phyloP scores from a whole-genome alignment of 2,329 filamentous ascomycete species.

The Phyllosticta citrichinensis region DNA sequence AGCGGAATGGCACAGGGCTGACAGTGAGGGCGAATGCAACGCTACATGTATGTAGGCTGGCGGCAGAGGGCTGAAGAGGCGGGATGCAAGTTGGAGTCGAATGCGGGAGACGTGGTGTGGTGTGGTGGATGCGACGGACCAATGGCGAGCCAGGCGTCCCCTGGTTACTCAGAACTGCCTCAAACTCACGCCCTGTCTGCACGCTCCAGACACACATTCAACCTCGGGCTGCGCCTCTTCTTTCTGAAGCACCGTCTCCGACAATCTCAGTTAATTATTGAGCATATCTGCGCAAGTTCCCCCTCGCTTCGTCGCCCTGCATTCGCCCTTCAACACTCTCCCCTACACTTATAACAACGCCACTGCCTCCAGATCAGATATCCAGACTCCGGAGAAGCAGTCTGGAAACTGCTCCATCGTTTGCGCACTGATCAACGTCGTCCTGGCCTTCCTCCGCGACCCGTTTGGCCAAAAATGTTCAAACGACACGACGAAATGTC shows the following conservation, averaged over 20 bases:
- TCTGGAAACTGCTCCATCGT: neutral
- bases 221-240: neutral
- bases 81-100: neutral
- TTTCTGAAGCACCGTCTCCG: neutral
- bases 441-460: neutral
- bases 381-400: neutral
- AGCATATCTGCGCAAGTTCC: neutral
- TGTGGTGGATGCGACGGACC: neutral
- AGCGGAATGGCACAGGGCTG: neutral
- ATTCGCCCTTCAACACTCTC: neutral
- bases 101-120: neutral
- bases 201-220: no score
- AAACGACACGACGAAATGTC: conserved; percentile 4
- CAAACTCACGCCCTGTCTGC: neutral
- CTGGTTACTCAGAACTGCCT: neutral
- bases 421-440: neutral
- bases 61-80: neutral
- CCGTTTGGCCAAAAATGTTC: neutral
- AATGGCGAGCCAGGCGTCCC: neutral
- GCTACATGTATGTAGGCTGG: neutral
- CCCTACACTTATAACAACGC: neutral
- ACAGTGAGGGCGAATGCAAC: neutral
- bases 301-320: neutral
- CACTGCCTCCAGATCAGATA: neutral
- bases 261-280: neutral